Evolutionary conservation across 495 filamentous ascomycete species (phyloP).

Genomic region (Penicillium pancosmium): DNA sequence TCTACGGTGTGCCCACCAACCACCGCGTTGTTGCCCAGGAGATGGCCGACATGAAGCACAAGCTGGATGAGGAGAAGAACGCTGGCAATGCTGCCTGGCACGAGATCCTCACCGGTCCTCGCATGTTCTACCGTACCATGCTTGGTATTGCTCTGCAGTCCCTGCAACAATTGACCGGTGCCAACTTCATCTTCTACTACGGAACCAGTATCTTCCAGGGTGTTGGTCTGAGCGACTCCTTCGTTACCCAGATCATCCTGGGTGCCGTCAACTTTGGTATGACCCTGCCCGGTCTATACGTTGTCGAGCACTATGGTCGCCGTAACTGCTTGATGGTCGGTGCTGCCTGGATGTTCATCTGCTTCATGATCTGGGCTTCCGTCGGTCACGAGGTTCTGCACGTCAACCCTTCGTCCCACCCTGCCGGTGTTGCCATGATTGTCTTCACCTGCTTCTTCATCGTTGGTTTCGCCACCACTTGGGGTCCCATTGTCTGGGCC

Average conservation of each 20-base stretch:
- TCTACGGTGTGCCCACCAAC: constrained; percentile 68
- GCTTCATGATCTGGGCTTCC: constrained; percentile 75
- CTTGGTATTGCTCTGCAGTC: constrained; percentile 73
- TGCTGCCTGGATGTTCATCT: constrained; percentile 69
- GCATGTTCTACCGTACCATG: constrained; percentile 72
- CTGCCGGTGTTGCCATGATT: constrained; percentile 74
- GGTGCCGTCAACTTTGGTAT: constrained; percentile 73
- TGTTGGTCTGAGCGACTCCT: constrained; percentile 68
- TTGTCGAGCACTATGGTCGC: constrained; percentile 72
- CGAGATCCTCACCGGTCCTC: constrained; percentile 70
- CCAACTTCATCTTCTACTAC: constrained; percentile 86
- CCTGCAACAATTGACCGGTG: constrained; percentile 72
- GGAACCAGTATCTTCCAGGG: constrained; percentile 72
- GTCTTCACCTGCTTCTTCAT: constrained; percentile 76
- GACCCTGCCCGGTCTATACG: constrained; percentile 72
- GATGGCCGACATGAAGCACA: constrained; percentile 66
- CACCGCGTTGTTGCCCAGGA: constrained; percentile 68
- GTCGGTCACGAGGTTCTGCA: constrained; percentile 65
- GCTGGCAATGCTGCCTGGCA: constrained; percentile 58
- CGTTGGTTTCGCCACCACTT: constrained; percentile 63
- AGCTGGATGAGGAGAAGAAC: constrained; percentile 60
- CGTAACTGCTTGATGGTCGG: constrained; percentile 67
- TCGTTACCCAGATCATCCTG: constrained; percentile 74
- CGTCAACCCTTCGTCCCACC: constrained; percentile 49
- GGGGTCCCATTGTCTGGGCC: constrained; percentile 85